A percentile compares a stretch with the other conserved stretches of the same genome.
Conservation (phyloP, 1,284 basidiomycete genomes). For the Fereydounia khargensis region DNA sequence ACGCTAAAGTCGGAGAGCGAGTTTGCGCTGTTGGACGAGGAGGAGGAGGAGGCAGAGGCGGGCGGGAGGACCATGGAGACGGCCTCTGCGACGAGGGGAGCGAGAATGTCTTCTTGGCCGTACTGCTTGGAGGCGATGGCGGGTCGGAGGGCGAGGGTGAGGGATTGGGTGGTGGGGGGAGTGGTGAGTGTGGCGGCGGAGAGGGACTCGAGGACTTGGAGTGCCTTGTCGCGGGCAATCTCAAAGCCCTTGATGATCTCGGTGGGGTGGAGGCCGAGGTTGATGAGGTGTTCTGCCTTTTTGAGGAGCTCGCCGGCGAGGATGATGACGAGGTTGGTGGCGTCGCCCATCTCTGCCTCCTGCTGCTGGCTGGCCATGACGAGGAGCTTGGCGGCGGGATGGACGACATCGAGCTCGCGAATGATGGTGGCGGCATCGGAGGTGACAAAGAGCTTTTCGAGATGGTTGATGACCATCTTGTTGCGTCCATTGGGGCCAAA, state of each 20-base stretch:
- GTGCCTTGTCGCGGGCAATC: slow-evolving; percentile 79
- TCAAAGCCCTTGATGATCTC: slow-evolving; percentile 88
- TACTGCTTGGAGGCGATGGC: slow-evolving; percentile 97
- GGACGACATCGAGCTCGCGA: slow-evolving; percentile 94
- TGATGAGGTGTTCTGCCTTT: slow-evolving; percentile 84
- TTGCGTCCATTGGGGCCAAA: slow-evolving; percentile 83
- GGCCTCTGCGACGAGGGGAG: slow-evolving; percentile 86
- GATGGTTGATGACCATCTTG: slow-evolving; percentile 64
- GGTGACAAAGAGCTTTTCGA: slow-evolving; percentile 92
- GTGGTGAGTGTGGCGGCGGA: slow-evolving; percentile 65
- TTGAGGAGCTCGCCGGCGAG: slow-evolving; percentile 93
- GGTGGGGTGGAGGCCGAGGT: slow-evolving; percentile 95
- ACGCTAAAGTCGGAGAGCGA: slow-evolving; percentile 61
- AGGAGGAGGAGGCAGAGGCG: slow-evolving; percentile 4
- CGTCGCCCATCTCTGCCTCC: slow-evolving; percentile 94
- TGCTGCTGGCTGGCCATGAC: slow-evolving; percentile 98
- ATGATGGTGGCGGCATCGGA: slow-evolving; percentile 99
- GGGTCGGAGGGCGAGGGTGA: slow-evolving; percentile 79
- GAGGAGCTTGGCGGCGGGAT: slow-evolving; percentile 93
- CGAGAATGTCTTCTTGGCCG: slow-evolving; percentile 80
- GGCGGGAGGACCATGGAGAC: slow-evolving; percentile 60
- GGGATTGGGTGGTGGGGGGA: slow-evolving; percentile 74
- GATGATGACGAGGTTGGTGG: slow-evolving; percentile 92
- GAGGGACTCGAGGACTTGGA: slow-evolving; percentile 75
- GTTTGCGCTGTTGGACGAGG: slow-evolving; percentile 59